Conservation (phyloP, 257 asterid genomes). For the Primulina eburnea region DNA sequence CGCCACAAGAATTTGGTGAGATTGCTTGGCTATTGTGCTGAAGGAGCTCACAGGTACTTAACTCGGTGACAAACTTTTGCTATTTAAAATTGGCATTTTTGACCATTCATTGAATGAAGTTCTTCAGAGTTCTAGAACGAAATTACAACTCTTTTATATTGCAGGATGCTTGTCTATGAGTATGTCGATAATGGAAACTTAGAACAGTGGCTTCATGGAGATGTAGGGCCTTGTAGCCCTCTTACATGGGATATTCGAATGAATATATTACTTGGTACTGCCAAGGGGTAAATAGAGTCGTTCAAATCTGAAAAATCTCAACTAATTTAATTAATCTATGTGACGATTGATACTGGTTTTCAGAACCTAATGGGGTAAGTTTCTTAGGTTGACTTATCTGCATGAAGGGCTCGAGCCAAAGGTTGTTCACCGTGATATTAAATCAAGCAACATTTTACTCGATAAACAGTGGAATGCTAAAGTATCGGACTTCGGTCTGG, state of each 20-base stretch:
- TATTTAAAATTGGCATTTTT: neutral
- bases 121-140: neutral
- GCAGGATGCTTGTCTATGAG: slow-evolving; percentile 90
- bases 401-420: slow-evolving; percentile 95
- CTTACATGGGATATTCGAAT: slow-evolving; percentile 90
- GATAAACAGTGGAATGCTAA: slow-evolving; percentile 75
- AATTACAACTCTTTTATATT: neutral
- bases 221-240: slow-evolving; percentile 79
- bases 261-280: slow-evolving; percentile 80
- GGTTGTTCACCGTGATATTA: slow-evolving; percentile 93
- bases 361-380: neutral
- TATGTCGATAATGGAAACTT: slow-evolving; percentile 82
- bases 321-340: neutral
- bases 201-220: slow-evolving; percentile 97
- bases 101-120: neutral
- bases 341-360: slow-evolving; percentile 7
- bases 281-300: slow-evolving; percentile 57
- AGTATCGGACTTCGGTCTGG: slow-evolving; percentile 88
- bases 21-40: slow-evolving; percentile 88
- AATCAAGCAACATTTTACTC: slow-evolving; percentile 84
- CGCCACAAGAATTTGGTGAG: slow-evolving; percentile 90
- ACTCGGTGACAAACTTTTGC: neutral
- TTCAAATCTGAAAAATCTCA: neutral
- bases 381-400: slow-evolving; percentile 68
- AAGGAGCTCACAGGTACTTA: slow-evolving; percentile 86